Conservation (phyloP, 495 filamentous ascomycete genomes). For the Recurvomyces mirabilis region DNA sequence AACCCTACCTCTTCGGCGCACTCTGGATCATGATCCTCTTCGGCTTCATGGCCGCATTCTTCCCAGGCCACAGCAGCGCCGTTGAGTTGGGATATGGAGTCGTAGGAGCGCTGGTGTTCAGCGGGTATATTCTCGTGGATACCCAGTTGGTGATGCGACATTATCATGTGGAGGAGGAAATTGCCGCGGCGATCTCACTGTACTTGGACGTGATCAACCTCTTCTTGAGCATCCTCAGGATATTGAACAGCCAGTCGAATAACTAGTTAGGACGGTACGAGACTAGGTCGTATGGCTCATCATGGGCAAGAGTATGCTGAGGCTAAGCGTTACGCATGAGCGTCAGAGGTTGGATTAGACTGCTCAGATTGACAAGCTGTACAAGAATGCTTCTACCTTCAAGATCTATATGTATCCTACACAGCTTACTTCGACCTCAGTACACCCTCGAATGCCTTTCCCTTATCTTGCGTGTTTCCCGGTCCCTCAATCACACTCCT, state of each 20-base stretch:
- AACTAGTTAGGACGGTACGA: conserved; percentile 4
- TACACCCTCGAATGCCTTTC: background rate
- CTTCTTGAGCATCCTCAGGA: conserved; percentile 78
- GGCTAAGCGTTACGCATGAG: too few relatives aligned
- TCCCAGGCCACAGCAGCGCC: conserved; percentile 66
- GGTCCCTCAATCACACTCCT: conserved; percentile 35
- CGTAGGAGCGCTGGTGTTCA: conserved; percentile 75
- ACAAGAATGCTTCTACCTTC: too few relatives aligned
- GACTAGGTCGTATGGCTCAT: too few relatives aligned
- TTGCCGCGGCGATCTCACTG: conserved; percentile 86
- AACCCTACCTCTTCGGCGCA: conserved; percentile 83
- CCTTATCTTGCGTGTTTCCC: background rate
- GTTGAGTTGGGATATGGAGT: conserved; percentile 76
- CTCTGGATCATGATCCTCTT: conserved; percentile 87
- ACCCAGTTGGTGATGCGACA: conserved; percentile 78
- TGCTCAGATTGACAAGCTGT: too few relatives aligned
- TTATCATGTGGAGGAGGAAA: conserved; percentile 98
- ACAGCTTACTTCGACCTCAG: background rate
- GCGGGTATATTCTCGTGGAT: conserved; percentile 86
- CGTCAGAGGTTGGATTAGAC: too few relatives aligned
- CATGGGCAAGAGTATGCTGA: too few relatives aligned
- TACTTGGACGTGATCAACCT: conserved; percentile 96
- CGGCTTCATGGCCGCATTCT: conserved; percentile 77
- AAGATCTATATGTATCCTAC: too few relatives aligned
- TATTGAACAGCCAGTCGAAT: conserved; percentile 8